These are phyloP conservation scores for Chaetomium strumarium DNA, from an alignment of 2,329 filamentous ascomycete genomes.

Conservation along the genomic window DNA sequence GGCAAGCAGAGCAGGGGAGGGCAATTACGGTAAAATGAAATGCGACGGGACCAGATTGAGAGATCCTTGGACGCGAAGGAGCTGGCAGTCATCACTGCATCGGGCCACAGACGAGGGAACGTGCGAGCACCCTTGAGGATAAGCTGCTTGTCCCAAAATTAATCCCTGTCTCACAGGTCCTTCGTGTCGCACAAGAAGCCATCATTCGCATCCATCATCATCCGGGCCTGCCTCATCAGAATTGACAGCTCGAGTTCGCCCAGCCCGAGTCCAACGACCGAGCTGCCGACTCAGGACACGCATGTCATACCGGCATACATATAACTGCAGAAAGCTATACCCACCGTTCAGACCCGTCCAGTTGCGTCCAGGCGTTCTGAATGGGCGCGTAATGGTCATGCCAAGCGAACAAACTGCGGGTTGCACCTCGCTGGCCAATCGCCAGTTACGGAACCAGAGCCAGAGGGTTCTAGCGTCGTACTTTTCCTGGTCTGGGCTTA, in stretches of 20 bases:
- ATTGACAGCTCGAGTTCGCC: no score
- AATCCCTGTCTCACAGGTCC: background rate
- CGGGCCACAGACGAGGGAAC: background rate
- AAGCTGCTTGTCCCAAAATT: background rate
- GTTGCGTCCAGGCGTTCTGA: background rate
- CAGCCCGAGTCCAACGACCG: background rate
- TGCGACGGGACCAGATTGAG: slow-evolving; percentile 11
- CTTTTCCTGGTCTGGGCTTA: background rate
- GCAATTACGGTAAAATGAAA: slow-evolving; percentile 12
- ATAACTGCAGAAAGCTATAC: background rate
- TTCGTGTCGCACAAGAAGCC: slow-evolving; percentile 7
- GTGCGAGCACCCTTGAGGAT: background rate
- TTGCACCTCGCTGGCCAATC: slow-evolving; percentile 1
- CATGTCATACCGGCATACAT: background rate
- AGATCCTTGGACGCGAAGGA: background rate
- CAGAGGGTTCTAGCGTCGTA: slow-evolving; percentile 7
- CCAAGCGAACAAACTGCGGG: background rate
- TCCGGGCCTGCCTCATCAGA: background rate
- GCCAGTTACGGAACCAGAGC: slow-evolving; percentile 2
- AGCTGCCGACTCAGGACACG: no score
- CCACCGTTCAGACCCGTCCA: background rate
- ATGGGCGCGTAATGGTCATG: background rate
- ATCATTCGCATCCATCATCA: background rate
- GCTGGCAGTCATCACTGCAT: background rate
- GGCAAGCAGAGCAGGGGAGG: slow-evolving; percentile 11